These are phyloP conservation scores for Vitis hybrid DNA, from an alignment of 177 flowering plant genomes.

Conservation along the genomic window DNA sequence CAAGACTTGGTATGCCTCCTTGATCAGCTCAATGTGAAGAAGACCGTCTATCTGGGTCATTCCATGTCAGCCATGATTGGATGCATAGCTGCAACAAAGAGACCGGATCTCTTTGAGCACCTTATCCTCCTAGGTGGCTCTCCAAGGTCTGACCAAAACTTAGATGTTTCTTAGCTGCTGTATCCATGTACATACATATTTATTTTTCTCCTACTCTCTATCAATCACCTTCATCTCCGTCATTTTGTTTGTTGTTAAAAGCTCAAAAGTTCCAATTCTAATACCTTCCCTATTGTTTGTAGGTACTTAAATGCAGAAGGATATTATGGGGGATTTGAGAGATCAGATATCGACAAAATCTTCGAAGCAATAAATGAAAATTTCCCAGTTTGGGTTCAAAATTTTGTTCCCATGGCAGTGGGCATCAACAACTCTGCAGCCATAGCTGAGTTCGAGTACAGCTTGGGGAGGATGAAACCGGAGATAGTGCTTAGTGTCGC, in stretches of 20 bases:
- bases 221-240: background rate
- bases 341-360: conserved; percentile 12
- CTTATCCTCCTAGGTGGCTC: conserved; percentile 31
- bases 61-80: conserved; percentile 44
- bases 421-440: conserved; percentile 14
- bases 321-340: conserved; percentile 33
- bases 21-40: conserved; percentile 20
- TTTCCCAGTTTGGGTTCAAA: conserved; percentile 21
- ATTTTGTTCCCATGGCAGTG: conserved; percentile 23
- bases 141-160: conserved; percentile 27
- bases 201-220: background rate
- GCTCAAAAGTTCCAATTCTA: background rate
- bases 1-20: conserved; percentile 24
- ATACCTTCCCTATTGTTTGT: background rate
- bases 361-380: conserved; percentile 12
- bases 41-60: conserved; percentile 29
- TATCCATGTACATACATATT: too few species aligned
- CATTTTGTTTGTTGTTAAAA: background rate
- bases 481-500: conserved; percentile 20
- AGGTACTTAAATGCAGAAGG: conserved; percentile 30
- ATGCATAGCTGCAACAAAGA: conserved; percentile 23
- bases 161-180: too few species aligned
- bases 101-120: conserved; percentile 32
- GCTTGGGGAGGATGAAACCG: conserved; percentile 28
- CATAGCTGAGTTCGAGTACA: conserved; percentile 14